Conservation (phyloP, 441 rosid genomes). For the Sinapis alba region DNA sequence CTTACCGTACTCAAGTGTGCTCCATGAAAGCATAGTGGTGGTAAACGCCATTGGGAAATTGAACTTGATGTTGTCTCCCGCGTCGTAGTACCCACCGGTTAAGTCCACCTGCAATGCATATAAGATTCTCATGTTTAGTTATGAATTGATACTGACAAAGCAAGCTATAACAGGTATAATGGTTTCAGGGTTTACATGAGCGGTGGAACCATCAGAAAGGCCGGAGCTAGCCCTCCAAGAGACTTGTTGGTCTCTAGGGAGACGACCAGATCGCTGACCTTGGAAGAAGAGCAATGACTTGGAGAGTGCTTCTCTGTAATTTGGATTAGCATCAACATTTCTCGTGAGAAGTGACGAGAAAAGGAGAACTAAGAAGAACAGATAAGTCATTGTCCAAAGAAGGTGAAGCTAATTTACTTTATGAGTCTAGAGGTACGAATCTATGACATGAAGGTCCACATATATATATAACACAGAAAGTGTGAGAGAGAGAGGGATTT, state of each 20-base stretch:
- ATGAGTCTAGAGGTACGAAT: slow-evolving; percentile 25
- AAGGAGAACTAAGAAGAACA: slow-evolving; percentile 34
- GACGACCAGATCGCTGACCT: slow-evolving; percentile 86
- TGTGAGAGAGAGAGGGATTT: slow-evolving; percentile 12
- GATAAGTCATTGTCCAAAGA: slow-evolving; percentile 26
- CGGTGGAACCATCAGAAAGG: slow-evolving; percentile 70
- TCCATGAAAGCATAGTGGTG: slow-evolving; percentile 71
- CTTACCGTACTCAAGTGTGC: slow-evolving; percentile 62
- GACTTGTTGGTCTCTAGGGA: slow-evolving; percentile 56
- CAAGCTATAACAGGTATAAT: not conserved
- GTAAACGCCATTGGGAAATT: slow-evolving; percentile 76
- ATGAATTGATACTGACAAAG: not conserved
- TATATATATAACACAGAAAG: slow-evolving; percentile 18
- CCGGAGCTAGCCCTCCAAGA: slow-evolving; percentile 82
- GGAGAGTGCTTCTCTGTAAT: slow-evolving; percentile 79
- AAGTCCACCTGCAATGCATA: slow-evolving; percentile 55
- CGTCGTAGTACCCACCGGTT: slow-evolving; percentile 73
- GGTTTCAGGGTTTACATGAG: slow-evolving; percentile 46
- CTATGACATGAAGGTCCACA: slow-evolving; percentile 14
- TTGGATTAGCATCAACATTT: slow-evolving; percentile 57
- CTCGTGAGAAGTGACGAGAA: slow-evolving; percentile 32
- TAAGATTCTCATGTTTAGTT: not conserved
- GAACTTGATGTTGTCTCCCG: slow-evolving; percentile 77
- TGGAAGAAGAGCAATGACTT: slow-evolving; percentile 86
- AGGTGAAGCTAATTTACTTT: slow-evolving; percentile 8